Percentiles rank a stretch among this genome's conserved stretches.
Evolutionary conservation across 345 rosid species (phyloP).

Genomic region (Ceriops decandra): DNA sequence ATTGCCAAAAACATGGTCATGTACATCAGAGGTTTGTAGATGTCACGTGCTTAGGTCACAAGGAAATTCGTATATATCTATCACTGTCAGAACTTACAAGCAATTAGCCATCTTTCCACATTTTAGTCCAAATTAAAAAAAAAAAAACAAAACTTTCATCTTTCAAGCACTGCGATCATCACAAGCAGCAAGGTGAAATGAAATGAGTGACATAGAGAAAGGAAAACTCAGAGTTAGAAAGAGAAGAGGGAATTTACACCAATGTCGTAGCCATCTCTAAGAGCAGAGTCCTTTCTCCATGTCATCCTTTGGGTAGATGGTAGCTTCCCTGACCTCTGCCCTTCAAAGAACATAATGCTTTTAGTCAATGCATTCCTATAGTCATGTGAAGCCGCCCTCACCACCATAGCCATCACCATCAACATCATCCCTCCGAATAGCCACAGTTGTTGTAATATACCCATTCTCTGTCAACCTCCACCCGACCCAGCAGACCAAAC

Average conservation of each 20-base stretch:
- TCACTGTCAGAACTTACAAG: background rate
- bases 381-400: conserved; percentile 12
- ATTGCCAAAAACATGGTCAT: background rate
- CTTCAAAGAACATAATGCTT: conserved; percentile 29
- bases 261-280: conserved; percentile 19
- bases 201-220: background rate
- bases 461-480: background rate
- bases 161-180: too few species aligned
- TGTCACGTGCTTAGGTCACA: background rate
- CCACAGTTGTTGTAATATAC: background rate
- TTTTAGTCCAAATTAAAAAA: background rate
- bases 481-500: background rate
- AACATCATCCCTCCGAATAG: background rate
- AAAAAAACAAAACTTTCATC: too few species aligned
- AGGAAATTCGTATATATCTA: background rate
- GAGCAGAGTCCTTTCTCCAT: conserved; percentile 29
- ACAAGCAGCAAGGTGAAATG: too few species aligned
- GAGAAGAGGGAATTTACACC: conserved; percentile 12
- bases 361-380: conserved; percentile 23
- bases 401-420: background rate
- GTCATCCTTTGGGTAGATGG: conserved; percentile 23
- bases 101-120: background rate
- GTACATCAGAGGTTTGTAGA: background rate
- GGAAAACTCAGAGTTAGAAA: too few species aligned
- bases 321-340: conserved; percentile 29